These are phyloP conservation scores for Xylaria sp. DNA, from an alignment of 2,329 filamentous ascomycete species.

Conservation along the genomic window DNA sequence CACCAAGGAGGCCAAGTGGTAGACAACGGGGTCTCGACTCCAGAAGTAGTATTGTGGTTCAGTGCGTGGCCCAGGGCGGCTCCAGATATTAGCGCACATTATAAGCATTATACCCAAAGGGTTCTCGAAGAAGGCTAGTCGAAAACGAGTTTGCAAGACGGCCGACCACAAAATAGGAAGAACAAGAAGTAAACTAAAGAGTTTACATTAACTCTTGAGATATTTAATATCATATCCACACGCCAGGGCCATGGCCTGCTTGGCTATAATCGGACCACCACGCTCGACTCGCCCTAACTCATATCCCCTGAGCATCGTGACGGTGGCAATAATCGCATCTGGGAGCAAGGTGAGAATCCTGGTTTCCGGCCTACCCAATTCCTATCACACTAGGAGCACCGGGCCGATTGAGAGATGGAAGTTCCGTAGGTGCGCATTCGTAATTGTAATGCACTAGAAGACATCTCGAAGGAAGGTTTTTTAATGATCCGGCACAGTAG, in stretches of 20 bases:
- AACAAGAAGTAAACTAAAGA: background rate
- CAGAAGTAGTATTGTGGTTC: background rate
- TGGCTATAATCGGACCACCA: background rate
- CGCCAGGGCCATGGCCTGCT: background rate
- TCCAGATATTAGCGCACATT: background rate
- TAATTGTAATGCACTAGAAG: background rate
- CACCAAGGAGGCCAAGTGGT: slow-evolving; percentile 65
- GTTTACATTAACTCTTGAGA: background rate
- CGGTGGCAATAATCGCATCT: background rate
- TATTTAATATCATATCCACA: background rate
- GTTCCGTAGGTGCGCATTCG: background rate
- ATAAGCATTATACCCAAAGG: background rate
- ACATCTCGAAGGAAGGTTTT: background rate
- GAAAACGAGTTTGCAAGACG: background rate
- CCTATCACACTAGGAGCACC: background rate
- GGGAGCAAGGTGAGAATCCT: background rate
- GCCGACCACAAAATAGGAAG: no score
- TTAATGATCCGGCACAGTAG: background rate
- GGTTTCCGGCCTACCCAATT: background rate
- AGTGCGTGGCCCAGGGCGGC: background rate
- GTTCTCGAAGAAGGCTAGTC: background rate
- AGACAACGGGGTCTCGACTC: slow-evolving; percentile 32
- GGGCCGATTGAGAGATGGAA: background rate
- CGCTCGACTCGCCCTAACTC: background rate
- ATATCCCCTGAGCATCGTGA: background rate